These are phyloP conservation scores for Phytophthora hybrid DNA, from an alignment of 352 stramenopile species.

Conservation along the genomic window DNA sequence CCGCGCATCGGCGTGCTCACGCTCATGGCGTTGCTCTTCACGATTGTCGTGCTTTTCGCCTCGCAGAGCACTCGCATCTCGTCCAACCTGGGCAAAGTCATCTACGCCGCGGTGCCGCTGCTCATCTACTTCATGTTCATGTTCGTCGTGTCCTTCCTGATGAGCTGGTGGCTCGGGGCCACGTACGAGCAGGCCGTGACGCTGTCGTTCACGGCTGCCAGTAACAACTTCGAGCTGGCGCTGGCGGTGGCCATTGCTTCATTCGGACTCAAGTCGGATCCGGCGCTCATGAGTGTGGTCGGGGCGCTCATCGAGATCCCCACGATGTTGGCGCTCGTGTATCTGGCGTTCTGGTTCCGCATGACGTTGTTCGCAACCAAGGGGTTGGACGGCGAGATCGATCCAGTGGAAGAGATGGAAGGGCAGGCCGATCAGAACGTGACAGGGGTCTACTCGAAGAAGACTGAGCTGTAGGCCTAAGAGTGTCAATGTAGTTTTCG, in stretches of 20 bases:
- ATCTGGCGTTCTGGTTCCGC: slow-evolving; percentile 18
- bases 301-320: slow-evolving; percentile 79
- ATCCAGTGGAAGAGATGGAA: slow-evolving; percentile 15
- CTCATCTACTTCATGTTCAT: slow-evolving; percentile 72
- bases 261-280: slow-evolving; percentile 78
- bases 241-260: slow-evolving; percentile 68
- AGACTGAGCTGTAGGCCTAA: slow-evolving; percentile 7
- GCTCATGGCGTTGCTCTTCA: slow-evolving; percentile 65
- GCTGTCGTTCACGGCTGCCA: slow-evolving; percentile 73
- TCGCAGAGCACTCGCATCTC: slow-evolving; percentile 70
- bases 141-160: slow-evolving; percentile 54
- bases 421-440: not conserved
- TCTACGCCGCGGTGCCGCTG: slow-evolving; percentile 63
- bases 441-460: slow-evolving; percentile 12
- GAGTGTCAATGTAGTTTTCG: no score
- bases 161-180: slow-evolving; percentile 41
- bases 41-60: slow-evolving; percentile 73
- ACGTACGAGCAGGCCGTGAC: slow-evolving; percentile 54
- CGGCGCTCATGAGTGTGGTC: slow-evolving; percentile 72
- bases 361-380: slow-evolving; percentile 10
- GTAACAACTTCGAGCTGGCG: slow-evolving; percentile 84
- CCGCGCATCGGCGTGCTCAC: slow-evolving; percentile 57
- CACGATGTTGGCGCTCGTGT: slow-evolving; percentile 72
- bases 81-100: slow-evolving; percentile 59
- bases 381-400: not conserved